phyloP scores from a whole-genome alignment of 495 filamentous ascomycete genomes.

The Penicillium herquei region DNA sequence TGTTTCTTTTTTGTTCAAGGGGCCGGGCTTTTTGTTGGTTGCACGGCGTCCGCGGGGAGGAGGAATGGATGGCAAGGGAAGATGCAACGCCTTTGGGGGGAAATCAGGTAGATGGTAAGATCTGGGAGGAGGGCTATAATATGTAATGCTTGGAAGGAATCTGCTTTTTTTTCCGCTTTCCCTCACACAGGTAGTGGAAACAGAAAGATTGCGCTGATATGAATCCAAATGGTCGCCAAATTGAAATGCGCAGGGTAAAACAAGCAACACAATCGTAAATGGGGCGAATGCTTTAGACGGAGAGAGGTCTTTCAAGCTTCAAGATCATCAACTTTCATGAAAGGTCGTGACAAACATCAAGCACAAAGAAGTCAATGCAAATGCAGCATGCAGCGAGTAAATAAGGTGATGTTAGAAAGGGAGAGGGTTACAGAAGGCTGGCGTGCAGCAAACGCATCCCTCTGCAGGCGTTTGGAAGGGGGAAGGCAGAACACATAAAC shows the following conservation, averaged over 20 bases:
- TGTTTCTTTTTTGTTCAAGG: conserved; percentile 9
- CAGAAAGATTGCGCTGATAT: too few relatives aligned
- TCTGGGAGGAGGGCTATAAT: too few relatives aligned
- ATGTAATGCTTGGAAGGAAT: too few relatives aligned
- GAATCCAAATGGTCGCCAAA: too few relatives aligned
- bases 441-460: conserved; percentile 34
- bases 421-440: conserved; percentile 26
- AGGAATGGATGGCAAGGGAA: not conserved
- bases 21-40: not conserved
- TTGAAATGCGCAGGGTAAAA: too few relatives aligned
- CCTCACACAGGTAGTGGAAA: too few relatives aligned
- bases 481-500: conserved; percentile 33
- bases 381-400: conserved; percentile 16
- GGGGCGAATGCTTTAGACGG: too few relatives aligned
- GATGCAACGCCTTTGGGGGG: not conserved
- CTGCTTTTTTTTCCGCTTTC: too few relatives aligned
- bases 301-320: not conserved
- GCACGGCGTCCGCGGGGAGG: conserved; percentile 8
- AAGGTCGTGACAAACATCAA: conserved; percentile 47
- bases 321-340: conserved; percentile 52
- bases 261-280: too few relatives aligned
- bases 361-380: conserved; percentile 6
- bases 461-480: conserved; percentile 33
- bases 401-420: conserved; percentile 19
- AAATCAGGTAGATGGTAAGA: not conserved